Evolutionary conservation across 164 flowering plant species (phyloP).

Genomic region (Umbellularia californica): DNA sequence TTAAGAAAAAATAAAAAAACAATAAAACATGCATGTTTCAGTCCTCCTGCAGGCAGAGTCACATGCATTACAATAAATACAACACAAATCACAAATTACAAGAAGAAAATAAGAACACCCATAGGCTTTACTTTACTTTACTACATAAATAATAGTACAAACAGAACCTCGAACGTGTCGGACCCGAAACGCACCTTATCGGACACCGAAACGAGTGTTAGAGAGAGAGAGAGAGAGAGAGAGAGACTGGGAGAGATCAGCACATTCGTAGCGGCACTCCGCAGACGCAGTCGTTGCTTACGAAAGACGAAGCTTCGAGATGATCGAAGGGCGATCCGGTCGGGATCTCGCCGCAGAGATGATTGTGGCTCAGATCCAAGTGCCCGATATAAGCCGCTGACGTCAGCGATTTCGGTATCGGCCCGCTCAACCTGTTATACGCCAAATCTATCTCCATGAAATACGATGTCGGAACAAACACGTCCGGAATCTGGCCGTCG

Average conservation of each 20-base stretch:
- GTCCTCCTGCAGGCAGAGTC: not conserved
- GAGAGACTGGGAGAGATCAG: not conserved
- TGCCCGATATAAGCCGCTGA: conserved; percentile 70
- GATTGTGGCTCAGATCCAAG: conserved; percentile 82
- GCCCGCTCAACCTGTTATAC: conserved; percentile 49
- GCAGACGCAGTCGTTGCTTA: conserved; percentile 71
- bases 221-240: too few species aligned
- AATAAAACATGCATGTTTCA: not conserved
- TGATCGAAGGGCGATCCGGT: conserved; percentile 68
- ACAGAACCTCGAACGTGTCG: not conserved
- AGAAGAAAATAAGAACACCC: not conserved
- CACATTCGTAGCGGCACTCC: conserved; percentile 67
- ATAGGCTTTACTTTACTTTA: not conserved
- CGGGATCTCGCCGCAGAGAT: conserved; percentile 77
- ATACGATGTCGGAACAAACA: conserved; percentile 63
- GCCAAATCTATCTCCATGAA: conserved; percentile 68
- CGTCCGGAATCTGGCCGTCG: conserved; percentile 67
- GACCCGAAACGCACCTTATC: not conserved
- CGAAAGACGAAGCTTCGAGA: conserved; percentile 77
- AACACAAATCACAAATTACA: not conserved
- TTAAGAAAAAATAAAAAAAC: too few species aligned
- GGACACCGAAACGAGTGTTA: not conserved
- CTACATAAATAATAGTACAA: not conserved
- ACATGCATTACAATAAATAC: not conserved
- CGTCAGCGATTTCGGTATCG: conserved; percentile 55